phyloP scores from a whole-genome alignment of 306 rosid genomes.

The Castanea mollissima region DNA sequence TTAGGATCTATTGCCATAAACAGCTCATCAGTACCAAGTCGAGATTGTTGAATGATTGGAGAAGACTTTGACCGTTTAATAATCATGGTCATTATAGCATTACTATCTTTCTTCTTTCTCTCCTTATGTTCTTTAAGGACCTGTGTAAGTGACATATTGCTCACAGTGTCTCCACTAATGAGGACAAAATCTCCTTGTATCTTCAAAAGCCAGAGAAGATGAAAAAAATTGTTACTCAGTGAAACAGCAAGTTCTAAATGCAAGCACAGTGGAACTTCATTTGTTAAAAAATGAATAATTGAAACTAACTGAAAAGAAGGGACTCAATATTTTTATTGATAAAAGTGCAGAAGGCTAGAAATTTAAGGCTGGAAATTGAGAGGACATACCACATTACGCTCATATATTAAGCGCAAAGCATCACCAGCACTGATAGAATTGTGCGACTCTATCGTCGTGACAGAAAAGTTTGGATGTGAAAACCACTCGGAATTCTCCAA shows the following conservation, averaged over 20 bases:
- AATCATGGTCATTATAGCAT: conserved; percentile 97
- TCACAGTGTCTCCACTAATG: conserved; percentile 91
- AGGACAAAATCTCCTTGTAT: conserved; percentile 96
- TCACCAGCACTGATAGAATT: conserved; percentile 92
- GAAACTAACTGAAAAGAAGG: neutral
- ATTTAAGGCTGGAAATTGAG: neutral
- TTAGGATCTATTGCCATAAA: conserved; percentile 86
- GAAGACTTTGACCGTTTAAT: conserved; percentile 84
- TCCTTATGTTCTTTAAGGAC: conserved; percentile 91
- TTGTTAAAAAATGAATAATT: neutral
- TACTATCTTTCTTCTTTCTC: conserved; percentile 83
- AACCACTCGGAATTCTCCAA: conserved; percentile 83
- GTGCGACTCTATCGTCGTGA: conserved; percentile 78
- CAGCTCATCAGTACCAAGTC: conserved; percentile 94
- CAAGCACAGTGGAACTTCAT: conserved; percentile 1
- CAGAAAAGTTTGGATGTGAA: conserved; percentile 68
- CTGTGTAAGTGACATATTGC: conserved; percentile 95
- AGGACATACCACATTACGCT: conserved; percentile 83
- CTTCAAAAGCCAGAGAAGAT: conserved; percentile 47
- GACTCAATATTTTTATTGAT: neutral
- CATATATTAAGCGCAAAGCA: conserved; percentile 82
- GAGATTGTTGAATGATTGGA: conserved; percentile 76
- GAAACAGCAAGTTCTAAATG: conserved; percentile 6
- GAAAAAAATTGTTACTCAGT: conserved; percentile 24
- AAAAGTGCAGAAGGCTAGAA: neutral